Base-by-base conservation (phyloP, 1,139 yeast genomes). In the Eremothecium coryli region DNA sequence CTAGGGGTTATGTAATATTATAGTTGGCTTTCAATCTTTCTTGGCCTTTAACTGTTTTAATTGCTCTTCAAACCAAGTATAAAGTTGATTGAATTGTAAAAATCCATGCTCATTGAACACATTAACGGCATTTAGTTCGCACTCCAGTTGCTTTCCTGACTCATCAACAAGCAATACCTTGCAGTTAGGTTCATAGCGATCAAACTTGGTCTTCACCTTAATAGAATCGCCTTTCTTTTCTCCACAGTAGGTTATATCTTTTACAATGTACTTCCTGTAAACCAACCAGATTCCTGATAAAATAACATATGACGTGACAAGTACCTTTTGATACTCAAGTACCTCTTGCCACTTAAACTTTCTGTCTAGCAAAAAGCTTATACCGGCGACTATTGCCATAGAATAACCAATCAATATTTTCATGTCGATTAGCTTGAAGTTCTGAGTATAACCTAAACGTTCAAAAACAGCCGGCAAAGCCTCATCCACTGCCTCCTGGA, bases 341-440 rank as follows among this genome's bases (percentile, higher is more conserved):
- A 66, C 65, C 4, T 62, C 62, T 6, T 54, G 50, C 44, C 68
- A 68, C 41, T 75, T 64, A 39, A 65, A 63, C 43, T 73, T 71
- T 59, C 80, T 80, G 55, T 88, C 96, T 28, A 75, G 55, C 38
- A 67, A 65, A 52, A 72, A 85, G 38, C 85, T 71, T 4, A 64
- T 55, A 1, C 71, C 95, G 2, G 94, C 82, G 12, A 78, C 61
- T 1, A 65, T 60, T 7, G 82, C 88, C 2, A 85, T 73, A 9
- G 67, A 44, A 47, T 75, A 77, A 0, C 95, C 95, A 29, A 86
- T 56, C 1, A 68, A 76, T 31, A 88, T 64, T 47, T 81, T 78
- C 18, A 70, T 59, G 51, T 86, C 93, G 32, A 65, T 65, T 23
- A 76, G 54, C 10, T 50, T 50, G 51, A 74, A 77, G 14, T 75